Conservation (phyloP, 2,329 filamentous ascomycete genomes). For the Diaporthe batatas region DNA sequence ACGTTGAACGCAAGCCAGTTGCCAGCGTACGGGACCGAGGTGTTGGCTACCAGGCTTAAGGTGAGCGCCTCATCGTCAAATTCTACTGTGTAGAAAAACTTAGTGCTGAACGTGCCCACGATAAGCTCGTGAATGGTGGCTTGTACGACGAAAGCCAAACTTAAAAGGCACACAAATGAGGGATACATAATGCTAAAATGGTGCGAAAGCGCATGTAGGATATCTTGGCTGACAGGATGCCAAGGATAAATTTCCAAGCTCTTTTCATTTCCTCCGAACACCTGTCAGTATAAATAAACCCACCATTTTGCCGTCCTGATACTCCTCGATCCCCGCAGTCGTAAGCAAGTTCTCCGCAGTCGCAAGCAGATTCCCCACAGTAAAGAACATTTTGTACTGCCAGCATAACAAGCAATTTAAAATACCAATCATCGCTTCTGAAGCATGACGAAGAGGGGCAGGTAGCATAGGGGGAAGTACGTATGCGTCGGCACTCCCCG, state of each 20-base stretch:
- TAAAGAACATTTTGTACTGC: neutral
- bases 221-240: neutral
- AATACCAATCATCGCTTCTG: neutral
- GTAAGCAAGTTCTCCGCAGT: too few relatives aligned
- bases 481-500: neutral
- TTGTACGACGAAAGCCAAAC: neutral
- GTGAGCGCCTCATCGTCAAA: slow-evolving; percentile 49
- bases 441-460: slow-evolving; percentile 5
- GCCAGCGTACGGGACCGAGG: slow-evolving; percentile 38
- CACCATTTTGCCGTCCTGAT: neutral
- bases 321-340: neutral
- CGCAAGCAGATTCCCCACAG: slow-evolving; percentile 14
- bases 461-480: slow-evolving; percentile 5
- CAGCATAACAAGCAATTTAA: neutral
- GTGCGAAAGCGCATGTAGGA: neutral
- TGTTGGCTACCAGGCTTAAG: slow-evolving; percentile 46
- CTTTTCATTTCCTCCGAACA: neutral
- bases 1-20: slow-evolving; percentile 28
- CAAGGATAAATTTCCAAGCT: neutral
- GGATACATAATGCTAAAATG: neutral
- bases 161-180: neutral
- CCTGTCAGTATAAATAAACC: neutral
- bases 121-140: slow-evolving; percentile 47
- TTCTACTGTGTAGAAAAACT: slow-evolving; percentile 49
- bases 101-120: slow-evolving; percentile 49